Evolutionary conservation across 305 asterid species (phyloP).

Genomic region (Withania somnifera): DNA sequence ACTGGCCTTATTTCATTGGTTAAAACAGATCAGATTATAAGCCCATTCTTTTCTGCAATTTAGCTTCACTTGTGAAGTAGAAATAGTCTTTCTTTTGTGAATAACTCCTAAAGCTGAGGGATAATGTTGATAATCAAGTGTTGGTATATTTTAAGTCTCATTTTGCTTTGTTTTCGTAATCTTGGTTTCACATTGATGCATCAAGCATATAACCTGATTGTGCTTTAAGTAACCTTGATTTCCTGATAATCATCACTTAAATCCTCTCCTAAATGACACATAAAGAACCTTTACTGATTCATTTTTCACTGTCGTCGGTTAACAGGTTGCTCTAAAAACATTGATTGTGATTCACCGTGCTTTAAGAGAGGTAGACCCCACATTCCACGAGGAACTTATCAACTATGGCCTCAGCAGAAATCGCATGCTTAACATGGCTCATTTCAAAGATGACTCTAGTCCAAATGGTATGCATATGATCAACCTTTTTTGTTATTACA

Average conservation of each 20-base stretch:
- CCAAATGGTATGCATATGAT: conserved; percentile 55
- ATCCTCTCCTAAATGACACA: background rate
- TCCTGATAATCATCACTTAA: background rate
- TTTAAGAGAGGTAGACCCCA: conserved; percentile 87
- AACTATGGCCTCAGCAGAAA: conserved; percentile 78
- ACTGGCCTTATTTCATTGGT: background rate
- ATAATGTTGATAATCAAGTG: background rate
- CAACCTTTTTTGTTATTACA: background rate
- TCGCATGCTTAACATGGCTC: conserved; percentile 85
- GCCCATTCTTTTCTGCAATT: background rate
- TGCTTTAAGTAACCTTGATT: background rate
- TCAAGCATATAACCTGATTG: background rate
- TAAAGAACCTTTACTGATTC: background rate
- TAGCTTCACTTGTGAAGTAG: background rate
- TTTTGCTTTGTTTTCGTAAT: background rate
- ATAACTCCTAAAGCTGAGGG: background rate
- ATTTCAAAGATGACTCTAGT: conserved; percentile 97
- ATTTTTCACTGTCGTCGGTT: background rate
- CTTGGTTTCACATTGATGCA: background rate
- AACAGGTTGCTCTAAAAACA: conserved; percentile 92
- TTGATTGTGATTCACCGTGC: conserved; percentile 96
- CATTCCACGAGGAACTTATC: conserved; percentile 87
- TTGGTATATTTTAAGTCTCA: background rate
- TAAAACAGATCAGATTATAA: background rate
- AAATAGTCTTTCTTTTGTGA: background rate